phyloP scores from a whole-genome alignment of 768 basidiomycete genomes.

The Kwoniella bestiolae region DNA sequence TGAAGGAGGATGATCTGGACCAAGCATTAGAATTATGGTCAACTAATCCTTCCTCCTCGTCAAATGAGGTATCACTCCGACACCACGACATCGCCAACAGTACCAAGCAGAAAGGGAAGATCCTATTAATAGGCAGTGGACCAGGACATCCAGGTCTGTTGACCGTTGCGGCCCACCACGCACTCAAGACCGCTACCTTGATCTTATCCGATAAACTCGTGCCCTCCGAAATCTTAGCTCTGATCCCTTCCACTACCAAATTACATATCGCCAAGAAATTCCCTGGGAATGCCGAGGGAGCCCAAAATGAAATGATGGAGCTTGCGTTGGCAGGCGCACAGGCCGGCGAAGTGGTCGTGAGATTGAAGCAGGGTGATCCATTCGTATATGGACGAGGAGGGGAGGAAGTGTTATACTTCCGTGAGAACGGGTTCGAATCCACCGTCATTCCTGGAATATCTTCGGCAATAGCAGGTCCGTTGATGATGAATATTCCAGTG shows the following conservation, averaged over 20 bases:
- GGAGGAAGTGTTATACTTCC: slow-evolving; percentile 92
- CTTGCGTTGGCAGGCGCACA: slow-evolving; percentile 81
- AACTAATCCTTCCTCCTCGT: background rate
- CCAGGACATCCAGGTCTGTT: slow-evolving; percentile 93
- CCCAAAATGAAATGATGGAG: slow-evolving; percentile 93
- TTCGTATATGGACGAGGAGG: slow-evolving; percentile 91
- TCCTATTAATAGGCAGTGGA: slow-evolving; percentile 89
- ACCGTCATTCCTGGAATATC: slow-evolving; percentile 86
- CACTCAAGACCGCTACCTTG: slow-evolving; percentile 79
- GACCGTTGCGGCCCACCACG: slow-evolving; percentile 80
- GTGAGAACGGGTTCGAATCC: slow-evolving; percentile 78
- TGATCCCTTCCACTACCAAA: slow-evolving; percentile 71
- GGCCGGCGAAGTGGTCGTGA: slow-evolving; percentile 80
- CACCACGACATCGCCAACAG: slow-evolving; percentile 50
- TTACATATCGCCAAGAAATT: slow-evolving; percentile 94
- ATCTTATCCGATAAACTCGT: slow-evolving; percentile 97
- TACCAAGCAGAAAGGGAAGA: slow-evolving; percentile 66
- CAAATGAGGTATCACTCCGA: slow-evolving; percentile 22
- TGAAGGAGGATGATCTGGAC: slow-evolving; percentile 72
- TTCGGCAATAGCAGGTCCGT: slow-evolving; percentile 86
- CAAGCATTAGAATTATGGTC: slow-evolving; percentile 62
- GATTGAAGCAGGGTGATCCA: slow-evolving; percentile 97
- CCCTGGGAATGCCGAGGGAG: slow-evolving; percentile 94
- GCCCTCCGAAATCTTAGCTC: slow-evolving; percentile 78
- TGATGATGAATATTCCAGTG: slow-evolving; percentile 87